Evolutionary conservation across 2,329 filamentous ascomycete species (phyloP), one percentile per base, ranked within the genome.

Genomic region (Phyllosticta capitalensis): DNA sequence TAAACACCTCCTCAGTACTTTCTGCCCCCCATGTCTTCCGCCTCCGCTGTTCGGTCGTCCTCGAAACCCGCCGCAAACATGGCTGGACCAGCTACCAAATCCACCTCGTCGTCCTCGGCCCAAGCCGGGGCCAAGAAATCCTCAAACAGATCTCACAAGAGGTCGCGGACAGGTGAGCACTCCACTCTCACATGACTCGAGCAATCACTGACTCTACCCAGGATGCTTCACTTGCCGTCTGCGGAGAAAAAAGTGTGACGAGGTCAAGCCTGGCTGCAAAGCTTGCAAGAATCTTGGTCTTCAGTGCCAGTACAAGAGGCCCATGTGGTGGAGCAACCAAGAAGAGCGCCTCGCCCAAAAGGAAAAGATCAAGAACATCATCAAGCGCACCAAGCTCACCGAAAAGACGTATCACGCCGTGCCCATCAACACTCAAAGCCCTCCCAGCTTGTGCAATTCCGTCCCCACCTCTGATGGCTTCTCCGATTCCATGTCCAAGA

Each of bases 301-400:
- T 60, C 81, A 82, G 68, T 99, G 94, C 78, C 91, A 97, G 79
- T 99, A 97, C 79, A 96, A 95, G 81, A 81, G 92, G 70, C 94
- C 94, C 45, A 84, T 89, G 76, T 99, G 94, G 94, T 99, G 94
- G 94, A 89, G 87, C 76, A 96, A 94, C 80, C 88, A 89, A 69
- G 91, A 96, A 64, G 85, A 88, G 69, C 83, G 94, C 66, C 84
- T 87, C 67, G 78, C 86, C 60, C 90, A 96, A 73, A 99, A 97
- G 78, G 94, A 97, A 71, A 79, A 87, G 66, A 95, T 99, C 81
- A 99, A 99, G 82, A 87, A 88, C 75, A 90, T 92, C 75, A 97
- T 99, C 80, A 96, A 96, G 84, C 85, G 87, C 72, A 97, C 94
- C 72, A 97, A 97, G 83, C 81, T 95, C 66, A 86, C 86, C 24